Evolutionary conservation across 2,329 filamentous ascomycete genomes (phyloP).

Genomic region (Chaetomium sp.): DNA sequence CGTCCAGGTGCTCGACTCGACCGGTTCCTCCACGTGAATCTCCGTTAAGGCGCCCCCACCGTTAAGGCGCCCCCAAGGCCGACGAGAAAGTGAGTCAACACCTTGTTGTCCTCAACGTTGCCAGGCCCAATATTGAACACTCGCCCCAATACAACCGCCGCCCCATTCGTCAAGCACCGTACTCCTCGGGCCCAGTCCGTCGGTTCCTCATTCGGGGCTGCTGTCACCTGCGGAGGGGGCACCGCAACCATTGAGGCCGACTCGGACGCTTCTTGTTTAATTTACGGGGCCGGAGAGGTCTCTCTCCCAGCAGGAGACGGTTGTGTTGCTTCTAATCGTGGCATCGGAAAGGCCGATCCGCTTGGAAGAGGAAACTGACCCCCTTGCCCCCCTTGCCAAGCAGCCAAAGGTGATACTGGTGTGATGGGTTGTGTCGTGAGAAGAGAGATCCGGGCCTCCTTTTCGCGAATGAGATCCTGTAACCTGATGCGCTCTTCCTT

Average conservation of each 20-base stretch:
- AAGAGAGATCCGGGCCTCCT: neutral
- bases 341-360: neutral
- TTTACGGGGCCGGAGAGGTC: neutral
- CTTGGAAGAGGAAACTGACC: neutral
- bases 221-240: neutral
- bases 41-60: too few relatives aligned
- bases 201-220: neutral
- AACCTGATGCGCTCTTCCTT: neutral
- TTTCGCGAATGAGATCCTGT: neutral
- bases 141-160: too few relatives aligned
- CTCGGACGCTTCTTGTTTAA: conserved; percentile 2
- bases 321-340: too few relatives aligned
- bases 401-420: neutral
- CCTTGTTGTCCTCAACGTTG: too few relatives aligned
- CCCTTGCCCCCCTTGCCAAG: neutral
- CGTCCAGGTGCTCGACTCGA: neutral
- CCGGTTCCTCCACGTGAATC: neutral
- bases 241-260: neutral
- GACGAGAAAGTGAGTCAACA: too few relatives aligned
- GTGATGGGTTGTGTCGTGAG: neutral
- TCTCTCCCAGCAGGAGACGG: too few relatives aligned
- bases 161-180: too few relatives aligned
- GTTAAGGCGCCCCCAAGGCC: too few relatives aligned
- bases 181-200: neutral
- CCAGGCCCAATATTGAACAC: too few relatives aligned